Percentiles rank a stretch among this genome's conserved stretches.
These are phyloP conservation scores for Eleusine indica DNA, from an alignment of 176 grass and related monocot genomes.

Conservation along the genomic window DNA sequence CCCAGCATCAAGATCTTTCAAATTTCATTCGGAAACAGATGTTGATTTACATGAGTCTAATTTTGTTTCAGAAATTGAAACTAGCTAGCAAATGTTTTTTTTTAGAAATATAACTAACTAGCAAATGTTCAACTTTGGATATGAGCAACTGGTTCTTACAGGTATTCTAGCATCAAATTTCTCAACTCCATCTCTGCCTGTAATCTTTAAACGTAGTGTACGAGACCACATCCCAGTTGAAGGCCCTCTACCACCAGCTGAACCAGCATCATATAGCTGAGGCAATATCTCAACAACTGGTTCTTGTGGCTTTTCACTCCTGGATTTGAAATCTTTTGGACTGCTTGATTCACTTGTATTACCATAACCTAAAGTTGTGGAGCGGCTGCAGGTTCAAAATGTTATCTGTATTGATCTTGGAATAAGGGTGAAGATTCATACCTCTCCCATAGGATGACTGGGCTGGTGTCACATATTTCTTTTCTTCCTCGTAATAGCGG, in stretches of 20 bases:
- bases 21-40: not conserved
- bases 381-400: conserved; percentile 24
- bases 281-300: conserved; percentile 87
- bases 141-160: conserved; percentile 47
- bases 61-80: not conserved
- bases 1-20: not conserved
- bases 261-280: conserved; percentile 66
- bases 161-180: conserved; percentile 96
- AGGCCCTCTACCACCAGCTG: conserved; percentile 50
- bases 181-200: conserved; percentile 74
- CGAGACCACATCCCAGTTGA: conserved; percentile 84
- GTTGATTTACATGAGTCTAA: not conserved
- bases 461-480: conserved; percentile 56
- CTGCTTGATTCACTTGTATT: conserved; percentile 39
- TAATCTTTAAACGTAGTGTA: conserved; percentile 76
- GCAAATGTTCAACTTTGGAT: conserved; percentile 5
- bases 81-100: not conserved
- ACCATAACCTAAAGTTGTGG: conserved; percentile 49
- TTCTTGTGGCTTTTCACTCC: conserved; percentile 48
- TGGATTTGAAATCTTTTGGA: conserved; percentile 42
- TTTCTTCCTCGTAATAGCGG: conserved; percentile 93
- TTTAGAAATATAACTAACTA: not conserved
- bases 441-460: conserved; percentile 55
- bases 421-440: conserved; percentile 38
- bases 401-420: not conserved